Base-by-base conservation (phyloP, 306 rosid species). In the Calophaca sinica region DNA sequence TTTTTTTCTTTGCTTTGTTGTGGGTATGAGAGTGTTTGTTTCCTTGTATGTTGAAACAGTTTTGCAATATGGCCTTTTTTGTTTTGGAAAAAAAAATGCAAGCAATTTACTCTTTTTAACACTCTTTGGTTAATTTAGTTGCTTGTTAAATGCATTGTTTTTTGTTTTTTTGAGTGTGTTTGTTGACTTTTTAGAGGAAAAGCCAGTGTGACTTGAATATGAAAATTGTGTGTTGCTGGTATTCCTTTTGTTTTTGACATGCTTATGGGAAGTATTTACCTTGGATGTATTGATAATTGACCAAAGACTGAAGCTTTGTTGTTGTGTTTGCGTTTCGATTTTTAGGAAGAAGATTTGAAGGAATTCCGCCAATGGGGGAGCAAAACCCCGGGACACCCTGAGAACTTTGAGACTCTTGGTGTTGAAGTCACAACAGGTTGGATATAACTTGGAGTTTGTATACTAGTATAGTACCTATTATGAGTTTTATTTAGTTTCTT, bases 331-430 rank as follows among this genome's bases (percentile, higher is more conserved):
- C 77, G 75, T 12, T 82, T 60, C 29, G 55, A 26, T 66, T 58
- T 74, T 69, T 69, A 96, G 99, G 97, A 89, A 52, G 97, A 86
- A 57, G 99, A 96, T 55, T 84, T 96, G 84, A 96, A 85, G 89
- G 1, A 82, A 44, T 96, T 96, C 78, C 91, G 99, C 14, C 99
- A 96, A 64, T 96, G 98, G 98, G 92, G 46, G 79, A 96, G 99
- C 87, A 88, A 20, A 84, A 90, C 98, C 15, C 99, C 99, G 0
- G 99, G 99, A 73, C 99, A 96, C 76, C 99, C 99, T 3, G 99
- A 96, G 89, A 90, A 96, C 80, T 96, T 96, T 26, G 99, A 96
- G 86, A 96, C 99, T 0, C 84, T 84, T 50, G 99, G 99, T 64
- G 41, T 92, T 83, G 99, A 96, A 87, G 98, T 92, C 36, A 96